Conservation (phyloP, 129 eudicot genomes). For the Dittrichia graveolens region DNA sequence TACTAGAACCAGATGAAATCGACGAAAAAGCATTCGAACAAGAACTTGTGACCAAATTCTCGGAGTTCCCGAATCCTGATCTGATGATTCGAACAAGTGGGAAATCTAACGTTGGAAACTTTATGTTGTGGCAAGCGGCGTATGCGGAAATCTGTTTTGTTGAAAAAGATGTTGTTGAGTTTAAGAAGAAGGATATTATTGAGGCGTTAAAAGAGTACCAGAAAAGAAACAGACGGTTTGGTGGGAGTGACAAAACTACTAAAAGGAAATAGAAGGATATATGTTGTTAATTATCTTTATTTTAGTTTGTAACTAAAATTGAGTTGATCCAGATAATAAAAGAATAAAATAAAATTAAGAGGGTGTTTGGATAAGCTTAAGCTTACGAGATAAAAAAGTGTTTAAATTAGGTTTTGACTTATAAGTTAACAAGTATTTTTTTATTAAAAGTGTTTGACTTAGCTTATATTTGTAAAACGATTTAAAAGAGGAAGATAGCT, state of each 20-base stretch:
- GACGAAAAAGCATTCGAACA: slow-evolving; percentile 7
- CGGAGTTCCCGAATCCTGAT: slow-evolving; percentile 3
- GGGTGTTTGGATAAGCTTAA: no score
- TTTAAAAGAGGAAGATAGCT: no score
- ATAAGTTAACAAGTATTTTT: no score
- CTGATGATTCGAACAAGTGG: slow-evolving; percentile 19
- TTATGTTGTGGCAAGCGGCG: slow-evolving; percentile 28
- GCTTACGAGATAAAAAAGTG: no score
- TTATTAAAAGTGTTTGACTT: no score
- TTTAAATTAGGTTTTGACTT: no score
- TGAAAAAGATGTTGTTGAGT: slow-evolving; percentile 6
- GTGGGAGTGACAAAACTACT: slow-evolving; percentile 14
- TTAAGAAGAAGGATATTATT: slow-evolving; percentile 17
- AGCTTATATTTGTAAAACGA: no score
- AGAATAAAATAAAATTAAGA: no score
- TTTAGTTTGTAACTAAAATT: no score
- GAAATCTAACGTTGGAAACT: slow-evolving; percentile 5
- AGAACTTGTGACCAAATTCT: slow-evolving; percentile 12
- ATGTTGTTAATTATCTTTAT: no score
- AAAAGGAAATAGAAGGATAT: not conserved
- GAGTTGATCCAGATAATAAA: no score
- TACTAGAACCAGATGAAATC: slow-evolving; percentile 4
- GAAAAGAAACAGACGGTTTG: slow-evolving; percentile 28
- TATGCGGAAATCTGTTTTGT: slow-evolving; percentile 22
- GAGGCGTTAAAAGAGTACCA: slow-evolving; percentile 14